A percentile compares a stretch with the other conserved stretches of the same genome.
Evolutionary conservation across 345 rosid species (phyloP).

Genomic region (Pistacia vera): DNA sequence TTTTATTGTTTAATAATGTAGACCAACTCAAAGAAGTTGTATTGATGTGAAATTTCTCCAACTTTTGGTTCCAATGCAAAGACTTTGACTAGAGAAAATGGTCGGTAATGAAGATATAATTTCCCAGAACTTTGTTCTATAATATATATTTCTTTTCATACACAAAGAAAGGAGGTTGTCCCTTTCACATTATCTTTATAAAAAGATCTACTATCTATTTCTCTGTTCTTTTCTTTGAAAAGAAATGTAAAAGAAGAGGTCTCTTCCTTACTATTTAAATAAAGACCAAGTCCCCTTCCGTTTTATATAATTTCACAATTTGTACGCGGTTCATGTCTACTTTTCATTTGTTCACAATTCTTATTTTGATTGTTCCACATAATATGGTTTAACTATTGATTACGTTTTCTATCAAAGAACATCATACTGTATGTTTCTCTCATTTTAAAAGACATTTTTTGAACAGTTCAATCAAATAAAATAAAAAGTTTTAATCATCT

Average conservation of each 20-base stretch:
- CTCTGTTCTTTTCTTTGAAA: not conserved
- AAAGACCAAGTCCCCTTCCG: not conserved
- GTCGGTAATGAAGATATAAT: not conserved
- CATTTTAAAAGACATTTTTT: too few relatives aligned
- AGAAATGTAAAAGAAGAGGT: not conserved
- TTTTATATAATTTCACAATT: not conserved
- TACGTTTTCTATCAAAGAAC: too few relatives aligned
- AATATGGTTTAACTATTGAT: too few relatives aligned
- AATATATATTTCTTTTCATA: not conserved
- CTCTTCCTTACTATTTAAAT: not conserved
- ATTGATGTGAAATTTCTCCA: constrained; percentile 23
- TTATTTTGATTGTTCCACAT: too few relatives aligned
- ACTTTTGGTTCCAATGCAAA: constrained; percentile 11
- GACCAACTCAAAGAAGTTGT: constrained; percentile 4
- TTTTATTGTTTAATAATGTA: not conserved
- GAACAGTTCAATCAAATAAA: too few relatives aligned
- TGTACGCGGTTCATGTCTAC: not conserved
- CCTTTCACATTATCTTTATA: constrained; percentile 11
- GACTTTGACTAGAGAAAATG: constrained; percentile 16
- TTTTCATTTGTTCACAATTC: too few relatives aligned
- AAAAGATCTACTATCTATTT: not conserved
- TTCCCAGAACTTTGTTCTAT: constrained; percentile 5
- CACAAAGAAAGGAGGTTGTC: not conserved
- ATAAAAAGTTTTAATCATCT: too few relatives aligned
- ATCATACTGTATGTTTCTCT: too few relatives aligned